Evolutionary conservation across 208 protist species (phyloP).

Genomic region (Phytomonas francai): DNA sequence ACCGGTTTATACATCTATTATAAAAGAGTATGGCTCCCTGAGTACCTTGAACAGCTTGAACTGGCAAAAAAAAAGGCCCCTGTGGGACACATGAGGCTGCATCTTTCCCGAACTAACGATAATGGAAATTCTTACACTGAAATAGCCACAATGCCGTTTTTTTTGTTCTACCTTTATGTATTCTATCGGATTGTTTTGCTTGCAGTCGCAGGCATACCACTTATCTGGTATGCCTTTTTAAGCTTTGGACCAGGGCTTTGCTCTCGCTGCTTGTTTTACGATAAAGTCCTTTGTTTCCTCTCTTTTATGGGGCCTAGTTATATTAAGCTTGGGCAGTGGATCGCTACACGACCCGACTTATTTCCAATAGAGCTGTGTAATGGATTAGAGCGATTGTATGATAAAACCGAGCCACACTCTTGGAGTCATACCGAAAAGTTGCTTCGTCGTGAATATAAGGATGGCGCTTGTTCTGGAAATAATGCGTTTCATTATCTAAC

Average conservation of each 20-base stretch:
- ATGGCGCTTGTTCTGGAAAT: slow-evolving; percentile 14
- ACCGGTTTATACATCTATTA: slow-evolving; percentile 45
- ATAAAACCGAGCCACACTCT: slow-evolving; percentile 49
- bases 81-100: slow-evolving; percentile 35
- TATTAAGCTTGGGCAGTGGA: slow-evolving; percentile 93
- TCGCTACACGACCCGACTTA: slow-evolving; percentile 86
- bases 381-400: slow-evolving; percentile 62
- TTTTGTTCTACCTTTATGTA: slow-evolving; percentile 29
- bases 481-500: slow-evolving; percentile 55
- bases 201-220: slow-evolving; percentile 26
- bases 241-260: slow-evolving; percentile 44
- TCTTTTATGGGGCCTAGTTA: slow-evolving; percentile 81
- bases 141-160: slow-evolving; percentile 16
- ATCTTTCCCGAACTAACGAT: slow-evolving; percentile 34
- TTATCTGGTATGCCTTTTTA: slow-evolving; percentile 52
- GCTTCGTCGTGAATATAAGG: slow-evolving; percentile 27
- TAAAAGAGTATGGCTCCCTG: slow-evolving; percentile 26
- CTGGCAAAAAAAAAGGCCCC: slow-evolving; percentile 19
- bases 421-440: slow-evolving; percentile 73
- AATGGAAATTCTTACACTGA: slow-evolving; percentile 20
- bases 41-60: slow-evolving; percentile 14
- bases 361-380: slow-evolving; percentile 74
- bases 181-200: slow-evolving; percentile 28
- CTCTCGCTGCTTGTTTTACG: slow-evolving; percentile 38
- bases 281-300: slow-evolving; percentile 45